A percentile compares a stretch with the other conserved stretches of the same genome.
These are phyloP conservation scores for Kurtzmaniella quercitrusa DNA, from an alignment of 1,139 yeast genomes.

Conservation along the genomic window DNA sequence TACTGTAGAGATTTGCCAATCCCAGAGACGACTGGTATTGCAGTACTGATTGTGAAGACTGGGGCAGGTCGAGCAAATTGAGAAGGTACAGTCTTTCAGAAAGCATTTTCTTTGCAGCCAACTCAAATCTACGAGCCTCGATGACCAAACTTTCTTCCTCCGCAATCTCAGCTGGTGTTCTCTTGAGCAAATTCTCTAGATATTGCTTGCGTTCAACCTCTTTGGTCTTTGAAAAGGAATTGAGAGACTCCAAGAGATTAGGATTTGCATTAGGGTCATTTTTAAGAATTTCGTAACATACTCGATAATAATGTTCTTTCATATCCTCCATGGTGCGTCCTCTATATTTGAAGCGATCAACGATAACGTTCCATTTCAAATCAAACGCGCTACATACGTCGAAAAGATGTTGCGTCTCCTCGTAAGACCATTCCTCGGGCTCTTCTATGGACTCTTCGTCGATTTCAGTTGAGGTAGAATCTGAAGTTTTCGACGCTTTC, in stretches of 20 bases:
- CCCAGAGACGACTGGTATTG: constrained; percentile 90
- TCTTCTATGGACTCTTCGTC: constrained; percentile 7
- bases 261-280: constrained; percentile 48
- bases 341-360: constrained; percentile 60
- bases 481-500: constrained; percentile 5
- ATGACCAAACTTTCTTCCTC: constrained; percentile 93
- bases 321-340: constrained; percentile 65
- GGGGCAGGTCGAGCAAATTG: constrained; percentile 84
- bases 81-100: constrained; percentile 78
- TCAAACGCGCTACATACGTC: constrained; percentile 71
- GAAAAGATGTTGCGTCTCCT: constrained; percentile 75
- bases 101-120: constrained; percentile 87
- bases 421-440: constrained; percentile 55
- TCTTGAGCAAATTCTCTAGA: constrained; percentile 64
- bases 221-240: constrained; percentile 57
- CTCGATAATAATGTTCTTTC: constrained; percentile 71
- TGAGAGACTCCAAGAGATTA: constrained; percentile 45
- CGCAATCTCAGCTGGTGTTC: constrained; percentile 96
- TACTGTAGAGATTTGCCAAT: constrained; percentile 77
- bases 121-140: constrained; percentile 89
- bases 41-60: constrained; percentile 66
- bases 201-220: constrained; percentile 81
- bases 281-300: constrained; percentile 34
- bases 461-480: constrained; percentile 2
- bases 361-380: constrained; percentile 80